phyloP scores from a whole-genome alignment of 345 rosid genomes.

The Pseudoturritis turrita region DNA sequence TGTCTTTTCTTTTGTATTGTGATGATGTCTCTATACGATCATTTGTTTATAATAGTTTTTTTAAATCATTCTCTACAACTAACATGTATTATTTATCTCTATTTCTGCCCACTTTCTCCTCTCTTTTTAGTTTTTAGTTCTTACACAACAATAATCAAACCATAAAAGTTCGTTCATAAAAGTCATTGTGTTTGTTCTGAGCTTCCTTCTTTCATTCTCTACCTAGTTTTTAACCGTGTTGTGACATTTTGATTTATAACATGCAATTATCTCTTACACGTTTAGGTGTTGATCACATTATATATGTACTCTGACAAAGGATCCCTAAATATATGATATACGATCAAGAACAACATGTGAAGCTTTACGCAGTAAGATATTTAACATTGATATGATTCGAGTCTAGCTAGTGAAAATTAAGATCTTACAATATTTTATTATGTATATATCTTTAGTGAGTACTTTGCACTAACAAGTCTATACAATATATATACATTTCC shows the following conservation, averaged over 20 bases:
- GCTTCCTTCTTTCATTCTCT: too few species aligned
- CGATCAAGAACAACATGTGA: not conserved
- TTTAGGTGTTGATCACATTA: not conserved
- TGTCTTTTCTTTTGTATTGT: conserved; percentile 3
- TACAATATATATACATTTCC: not conserved
- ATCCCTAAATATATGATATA: not conserved
- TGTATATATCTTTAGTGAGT: too few species aligned
- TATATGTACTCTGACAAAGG: too few species aligned
- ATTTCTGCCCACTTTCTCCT: too few species aligned
- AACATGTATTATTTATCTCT: too few species aligned
- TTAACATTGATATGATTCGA: not conserved
- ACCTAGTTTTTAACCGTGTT: too few species aligned
- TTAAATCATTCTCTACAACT: not conserved
- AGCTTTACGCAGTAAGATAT: not conserved
- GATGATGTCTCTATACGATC: not conserved
- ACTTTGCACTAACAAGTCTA: not conserved
- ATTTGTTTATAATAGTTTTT: conserved; percentile 14
- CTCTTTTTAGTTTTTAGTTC: too few species aligned
- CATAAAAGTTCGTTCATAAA: too few species aligned
- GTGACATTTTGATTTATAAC: too few species aligned
- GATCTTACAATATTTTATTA: too few species aligned
- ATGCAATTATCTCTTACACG: not conserved
- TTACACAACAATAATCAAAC: too few species aligned
- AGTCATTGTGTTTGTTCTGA: too few species aligned
- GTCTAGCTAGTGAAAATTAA: not conserved